A percentile compares a stretch with the other conserved stretches of the same genome.
These are phyloP conservation scores for Fusarium sp. DNA, from an alignment of 2,329 filamentous ascomycete species.

Conservation along the genomic window DNA sequence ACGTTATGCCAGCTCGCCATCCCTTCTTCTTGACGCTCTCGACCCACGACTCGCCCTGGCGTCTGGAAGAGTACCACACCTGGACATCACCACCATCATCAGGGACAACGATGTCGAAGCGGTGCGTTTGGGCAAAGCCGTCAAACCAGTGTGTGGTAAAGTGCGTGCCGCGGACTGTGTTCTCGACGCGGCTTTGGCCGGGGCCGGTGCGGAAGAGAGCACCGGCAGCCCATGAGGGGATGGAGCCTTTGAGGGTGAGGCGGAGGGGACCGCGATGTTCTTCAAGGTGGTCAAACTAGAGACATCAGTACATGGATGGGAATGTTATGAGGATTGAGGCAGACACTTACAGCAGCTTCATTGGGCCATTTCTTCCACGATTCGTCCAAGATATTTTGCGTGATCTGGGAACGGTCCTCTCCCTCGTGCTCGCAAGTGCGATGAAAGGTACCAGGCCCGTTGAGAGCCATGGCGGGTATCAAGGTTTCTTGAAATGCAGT, in stretches of 20 bases:
- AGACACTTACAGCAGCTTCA: constrained; percentile 57
- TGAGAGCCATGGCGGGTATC: constrained; percentile 40
- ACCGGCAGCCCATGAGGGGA: constrained; percentile 79
- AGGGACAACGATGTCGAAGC: constrained; percentile 73
- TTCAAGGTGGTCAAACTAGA: constrained; percentile 74
- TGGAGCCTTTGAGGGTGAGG: constrained; percentile 71
- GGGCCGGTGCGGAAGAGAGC: constrained; percentile 81
- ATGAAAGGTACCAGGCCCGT: constrained; percentile 40
- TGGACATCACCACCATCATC: constrained; percentile 41
- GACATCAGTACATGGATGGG: not conserved
- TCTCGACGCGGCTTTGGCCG: constrained; percentile 71
- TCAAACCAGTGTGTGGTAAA: constrained; percentile 84
- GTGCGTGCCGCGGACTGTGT: constrained; percentile 69
- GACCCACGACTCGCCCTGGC: constrained; percentile 73
- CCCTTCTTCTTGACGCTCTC: constrained; percentile 72
- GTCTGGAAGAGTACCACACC: constrained; percentile 78
- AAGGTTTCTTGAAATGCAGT: not conserved
- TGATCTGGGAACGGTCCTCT: constrained; percentile 39
- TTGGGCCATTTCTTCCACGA: constrained; percentile 61
- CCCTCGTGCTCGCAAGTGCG: constrained; percentile 46
- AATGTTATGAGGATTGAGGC: accelerated
- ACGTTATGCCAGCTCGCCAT: constrained; percentile 67
- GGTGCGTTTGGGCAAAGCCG: constrained; percentile 77
- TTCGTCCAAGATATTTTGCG: constrained; percentile 44
- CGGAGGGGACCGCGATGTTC: constrained; percentile 75